Evolutionary conservation across 331 rosid species (phyloP), one percentile per base, ranked within the genome.

Genomic region (Malus hybrid): DNA sequence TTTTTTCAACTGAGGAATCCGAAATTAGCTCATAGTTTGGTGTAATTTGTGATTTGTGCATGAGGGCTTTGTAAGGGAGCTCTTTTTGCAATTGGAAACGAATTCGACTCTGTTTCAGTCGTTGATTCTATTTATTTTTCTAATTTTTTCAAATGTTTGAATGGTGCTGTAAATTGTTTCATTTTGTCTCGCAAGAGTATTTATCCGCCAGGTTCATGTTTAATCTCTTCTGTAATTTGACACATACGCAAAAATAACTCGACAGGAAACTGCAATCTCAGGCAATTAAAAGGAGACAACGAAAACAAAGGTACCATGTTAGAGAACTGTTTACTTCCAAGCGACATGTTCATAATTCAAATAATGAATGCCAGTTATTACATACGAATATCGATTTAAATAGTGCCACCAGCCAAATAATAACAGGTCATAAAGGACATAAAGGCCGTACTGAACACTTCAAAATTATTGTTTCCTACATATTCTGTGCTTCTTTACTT

Each of bases 1-100:
- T 56, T 75, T 73, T 79, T 31, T 28, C 67, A 69, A 72, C 59
- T 8, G 67, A 71, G 67, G 33, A 76, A 78, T 44, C 46, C 15
- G 31, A 52, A 42, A 70, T 67, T 64, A 70, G 76, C 59, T 33
- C 68, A 31, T 61, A 60, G 63, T 15, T 50, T 83, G 81, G 22
- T 63, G 44, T 36, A 32, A 12, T 60, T 71, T 39, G 22, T 64
- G 71, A 56, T 77, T 74, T 75, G 31, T 74, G 56, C 19, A 74
- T 39, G 48, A 44, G 31, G 28, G 8, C 48, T 3, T 42, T 3
- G 14, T 42, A 11, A 59, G 16, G 82, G 74, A 70, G 70, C 66
- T 67, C 34, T 31, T 69, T 76, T 63, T 65, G 66, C 50, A 36
- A 70, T 80, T 39, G 50, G 69, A 73, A 81, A 82, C 79, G 84